These are phyloP conservation scores for Adenanthera pavonina DNA, from an alignment of 306 rosid species.

Conservation along the genomic window DNA sequence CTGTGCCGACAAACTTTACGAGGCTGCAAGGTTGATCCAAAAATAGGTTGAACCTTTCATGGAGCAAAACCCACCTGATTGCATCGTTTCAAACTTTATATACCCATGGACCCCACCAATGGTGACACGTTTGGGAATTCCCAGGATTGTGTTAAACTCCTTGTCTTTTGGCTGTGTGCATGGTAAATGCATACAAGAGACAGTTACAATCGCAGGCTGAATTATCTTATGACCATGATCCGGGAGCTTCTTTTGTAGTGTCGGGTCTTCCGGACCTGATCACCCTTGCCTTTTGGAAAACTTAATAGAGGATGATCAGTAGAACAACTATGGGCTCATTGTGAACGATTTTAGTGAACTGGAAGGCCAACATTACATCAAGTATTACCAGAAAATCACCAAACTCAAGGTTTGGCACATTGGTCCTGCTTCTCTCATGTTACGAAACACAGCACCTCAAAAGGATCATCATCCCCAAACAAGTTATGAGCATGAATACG, in stretches of 20 bases:
- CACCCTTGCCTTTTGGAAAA: neutral
- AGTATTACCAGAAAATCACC: conserved; percentile 31
- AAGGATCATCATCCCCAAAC: no score
- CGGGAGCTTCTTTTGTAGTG: neutral
- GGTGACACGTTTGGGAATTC: neutral
- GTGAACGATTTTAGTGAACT: conserved; percentile 35
- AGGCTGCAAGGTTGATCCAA: neutral
- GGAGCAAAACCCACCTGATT: neutral
- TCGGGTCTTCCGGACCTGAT: conserved; percentile 35
- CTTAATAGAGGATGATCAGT: neutral
- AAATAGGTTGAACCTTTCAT: neutral
- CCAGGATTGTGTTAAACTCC: conserved; percentile 13
- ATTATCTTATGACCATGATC: no score
- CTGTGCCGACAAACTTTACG: neutral
- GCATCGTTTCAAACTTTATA: neutral
- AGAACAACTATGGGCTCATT: conserved; percentile 27
- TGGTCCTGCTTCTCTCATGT: conserved; percentile 20
- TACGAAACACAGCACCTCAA: neutral
- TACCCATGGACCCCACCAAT: conserved; percentile 5
- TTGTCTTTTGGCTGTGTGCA: neutral
- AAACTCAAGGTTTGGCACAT: conserved; percentile 41
- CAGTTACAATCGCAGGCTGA: no score
- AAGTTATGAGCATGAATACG: neutral
- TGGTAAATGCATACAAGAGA: neutral
- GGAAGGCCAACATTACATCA: conserved; percentile 12